Conservation (phyloP, 23 red algal species). For the Gracilaria vermiculophylla region DNA sequence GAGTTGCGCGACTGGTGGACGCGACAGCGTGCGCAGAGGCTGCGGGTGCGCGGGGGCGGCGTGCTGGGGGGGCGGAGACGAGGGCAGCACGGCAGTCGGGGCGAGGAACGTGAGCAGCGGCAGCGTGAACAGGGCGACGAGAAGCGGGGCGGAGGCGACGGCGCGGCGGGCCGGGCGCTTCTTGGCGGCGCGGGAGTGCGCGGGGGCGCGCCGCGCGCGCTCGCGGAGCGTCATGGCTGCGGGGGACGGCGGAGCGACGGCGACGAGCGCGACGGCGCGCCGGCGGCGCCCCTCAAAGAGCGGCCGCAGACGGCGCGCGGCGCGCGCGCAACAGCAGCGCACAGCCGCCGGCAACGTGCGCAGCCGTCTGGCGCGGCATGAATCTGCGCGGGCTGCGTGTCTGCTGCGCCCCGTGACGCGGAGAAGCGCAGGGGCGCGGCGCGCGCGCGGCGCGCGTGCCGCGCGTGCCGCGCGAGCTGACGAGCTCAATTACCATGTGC, state of each 20-base stretch:
- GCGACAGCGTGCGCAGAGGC: not conserved
- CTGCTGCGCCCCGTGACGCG: no score
- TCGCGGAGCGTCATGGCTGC: constrained; percentile 15
- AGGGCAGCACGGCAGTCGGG: not conserved
- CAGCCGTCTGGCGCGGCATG: no score
- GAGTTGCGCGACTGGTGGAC: not conserved
- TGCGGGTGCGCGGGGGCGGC: not conserved
- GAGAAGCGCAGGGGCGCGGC: no score
- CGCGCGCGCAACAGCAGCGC: no score
- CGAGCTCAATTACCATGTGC: no score
- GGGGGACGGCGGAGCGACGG: not conserved
- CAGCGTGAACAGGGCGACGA: not conserved
- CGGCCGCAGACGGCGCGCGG: no score
- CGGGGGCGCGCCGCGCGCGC: not conserved
- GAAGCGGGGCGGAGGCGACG: not conserved
- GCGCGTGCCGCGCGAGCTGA: no score
- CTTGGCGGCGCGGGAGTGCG: not conserved
- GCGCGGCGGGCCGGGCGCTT: not conserved
- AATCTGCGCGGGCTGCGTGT: no score
- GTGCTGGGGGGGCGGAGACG: not conserved
- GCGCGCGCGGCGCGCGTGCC: no score
- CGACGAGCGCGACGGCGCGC: not conserved
- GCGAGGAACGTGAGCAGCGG: not conserved
- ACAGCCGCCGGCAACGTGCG: no score
- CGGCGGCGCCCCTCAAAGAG: no score